phyloP scores from a whole-genome alignment of 164 flowering plant species.

The Annona cherimola region DNA sequence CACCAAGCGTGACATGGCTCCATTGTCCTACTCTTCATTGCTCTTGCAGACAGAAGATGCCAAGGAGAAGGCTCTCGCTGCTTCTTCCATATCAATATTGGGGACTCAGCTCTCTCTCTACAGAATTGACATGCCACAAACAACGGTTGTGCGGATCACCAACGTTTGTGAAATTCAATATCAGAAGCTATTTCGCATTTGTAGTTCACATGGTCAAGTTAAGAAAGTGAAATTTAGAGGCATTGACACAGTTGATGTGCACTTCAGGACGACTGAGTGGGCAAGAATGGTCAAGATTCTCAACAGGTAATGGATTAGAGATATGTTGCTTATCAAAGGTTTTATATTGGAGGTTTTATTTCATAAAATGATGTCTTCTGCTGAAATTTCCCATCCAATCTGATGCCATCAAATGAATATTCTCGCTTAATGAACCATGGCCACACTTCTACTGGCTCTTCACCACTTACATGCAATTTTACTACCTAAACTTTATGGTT shows the following conservation, averaged over 20 bases:
- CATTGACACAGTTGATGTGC: conserved; percentile 18
- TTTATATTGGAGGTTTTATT: no score
- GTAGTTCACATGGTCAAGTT: conserved; percentile 15
- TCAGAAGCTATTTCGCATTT: not conserved
- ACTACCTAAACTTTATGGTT: no score
- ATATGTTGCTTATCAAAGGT: not conserved
- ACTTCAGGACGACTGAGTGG: conserved; percentile 31
- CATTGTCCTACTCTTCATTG: not conserved
- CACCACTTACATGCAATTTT: no score
- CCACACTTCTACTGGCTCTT: not conserved
- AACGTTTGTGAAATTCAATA: not conserved
- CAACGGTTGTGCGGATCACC: conserved; percentile 43
- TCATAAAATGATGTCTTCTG: not conserved
- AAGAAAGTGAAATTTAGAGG: conserved; percentile 1
- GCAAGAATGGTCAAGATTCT: conserved; percentile 41
- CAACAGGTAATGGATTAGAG: conserved; percentile 26
- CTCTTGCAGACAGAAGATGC: conserved; percentile 41
- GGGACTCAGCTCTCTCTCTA: conserved; percentile 22
- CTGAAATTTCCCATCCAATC: not conserved
- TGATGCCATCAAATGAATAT: not conserved
- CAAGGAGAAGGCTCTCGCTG: conserved; percentile 39
- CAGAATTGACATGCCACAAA: conserved; percentile 42
- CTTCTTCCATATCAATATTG: conserved; percentile 18
- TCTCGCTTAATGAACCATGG: not conserved
- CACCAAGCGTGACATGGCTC: not conserved